Conservation (phyloP, 257 asterid genomes). For the Solanum sparsipilum region DNA sequence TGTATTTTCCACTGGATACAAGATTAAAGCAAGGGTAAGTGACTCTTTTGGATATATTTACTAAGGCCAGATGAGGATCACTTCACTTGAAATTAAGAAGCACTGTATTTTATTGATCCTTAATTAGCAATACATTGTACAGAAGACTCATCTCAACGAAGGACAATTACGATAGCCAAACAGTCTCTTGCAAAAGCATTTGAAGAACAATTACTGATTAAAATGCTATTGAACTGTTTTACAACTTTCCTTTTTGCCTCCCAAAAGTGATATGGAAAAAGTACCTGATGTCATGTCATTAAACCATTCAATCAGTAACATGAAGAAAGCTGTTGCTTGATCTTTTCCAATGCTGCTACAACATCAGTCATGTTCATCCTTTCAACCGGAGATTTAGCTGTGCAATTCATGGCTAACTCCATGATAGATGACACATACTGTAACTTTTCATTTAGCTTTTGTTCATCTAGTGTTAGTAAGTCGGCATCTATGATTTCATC, state of each 20-base stretch:
- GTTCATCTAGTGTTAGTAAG: not conserved
- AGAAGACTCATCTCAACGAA: not conserved
- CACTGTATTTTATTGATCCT: not conserved
- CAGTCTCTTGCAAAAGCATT: not conserved
- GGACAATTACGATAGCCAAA: not conserved
- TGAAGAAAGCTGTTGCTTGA: not conserved
- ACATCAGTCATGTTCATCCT: constrained; percentile 7
- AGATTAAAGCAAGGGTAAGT: not conserved
- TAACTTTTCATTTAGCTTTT: not conserved
- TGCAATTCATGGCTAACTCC: constrained; percentile 6
- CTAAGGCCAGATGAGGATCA: not conserved
- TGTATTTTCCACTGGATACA: not conserved
- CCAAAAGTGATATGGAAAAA: not conserved
- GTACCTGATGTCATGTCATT: not conserved
- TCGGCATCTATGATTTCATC: not conserved
- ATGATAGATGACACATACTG: not conserved
- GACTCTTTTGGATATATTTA: not conserved
- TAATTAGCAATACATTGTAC: not conserved
- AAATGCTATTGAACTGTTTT: not conserved
- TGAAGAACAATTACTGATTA: not conserved
- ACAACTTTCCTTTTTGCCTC: not conserved
- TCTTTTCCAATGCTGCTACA: not conserved
- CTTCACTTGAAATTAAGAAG: not conserved
- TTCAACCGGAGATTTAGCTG: not conserved
- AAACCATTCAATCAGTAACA: not conserved